Evolutionary conservation across 2,329 filamentous ascomycete species (phyloP).

Genomic region (Paecilomyces sp.): DNA sequence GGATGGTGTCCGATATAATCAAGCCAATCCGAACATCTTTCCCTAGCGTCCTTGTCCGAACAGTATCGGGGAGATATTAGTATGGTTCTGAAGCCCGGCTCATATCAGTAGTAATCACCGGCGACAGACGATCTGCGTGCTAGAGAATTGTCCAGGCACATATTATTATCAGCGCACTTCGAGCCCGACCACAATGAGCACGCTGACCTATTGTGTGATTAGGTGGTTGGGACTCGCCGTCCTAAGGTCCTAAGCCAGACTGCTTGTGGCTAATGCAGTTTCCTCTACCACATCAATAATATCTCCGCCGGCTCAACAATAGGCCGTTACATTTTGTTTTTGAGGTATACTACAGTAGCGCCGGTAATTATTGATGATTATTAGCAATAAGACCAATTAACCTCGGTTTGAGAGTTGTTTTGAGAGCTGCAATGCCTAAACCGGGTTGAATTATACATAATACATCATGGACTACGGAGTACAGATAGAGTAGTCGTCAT

Average conservation of each 20-base stretch:
- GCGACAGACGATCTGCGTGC: too few relatives aligned
- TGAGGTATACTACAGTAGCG: not conserved
- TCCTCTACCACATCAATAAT: not conserved
- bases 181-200: too few relatives aligned
- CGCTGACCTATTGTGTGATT: too few relatives aligned
- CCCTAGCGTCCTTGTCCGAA: not conserved
- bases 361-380: not conserved
- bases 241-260: not conserved
- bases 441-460: not conserved
- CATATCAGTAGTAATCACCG: too few relatives aligned
- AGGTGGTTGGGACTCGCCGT: not conserved
- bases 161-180: not conserved
- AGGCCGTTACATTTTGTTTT: not conserved
- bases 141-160: not conserved
- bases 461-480: too few relatives aligned
- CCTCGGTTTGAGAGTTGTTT: not conserved
- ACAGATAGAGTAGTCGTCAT: not conserved
- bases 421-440: not conserved
- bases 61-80: too few relatives aligned
- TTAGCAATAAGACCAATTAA: not conserved
- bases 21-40: not conserved
- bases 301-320: not conserved
- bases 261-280: not conserved
- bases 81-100: too few relatives aligned
- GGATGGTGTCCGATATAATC: not conserved